Conservation (phyloP, 805 yeast species). For the Blastobotrys chiropterorum region DNA sequence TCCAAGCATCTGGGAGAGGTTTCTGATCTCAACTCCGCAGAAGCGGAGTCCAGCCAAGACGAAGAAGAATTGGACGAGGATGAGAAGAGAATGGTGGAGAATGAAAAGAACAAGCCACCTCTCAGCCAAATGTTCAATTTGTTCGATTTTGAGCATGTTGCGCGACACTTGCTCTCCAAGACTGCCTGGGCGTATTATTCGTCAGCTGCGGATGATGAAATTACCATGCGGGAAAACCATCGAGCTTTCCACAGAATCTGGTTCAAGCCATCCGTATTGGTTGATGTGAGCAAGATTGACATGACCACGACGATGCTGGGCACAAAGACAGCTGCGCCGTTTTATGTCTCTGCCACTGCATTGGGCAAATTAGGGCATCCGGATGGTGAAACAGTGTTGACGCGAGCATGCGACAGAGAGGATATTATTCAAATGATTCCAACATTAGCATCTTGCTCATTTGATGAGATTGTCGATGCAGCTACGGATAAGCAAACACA, state of each 20-base stretch:
- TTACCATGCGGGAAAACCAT: slow-evolving; percentile 85
- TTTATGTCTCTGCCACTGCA: slow-evolving; percentile 89
- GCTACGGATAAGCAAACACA: slow-evolving; percentile 63
- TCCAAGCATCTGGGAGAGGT: slow-evolving; percentile 55
- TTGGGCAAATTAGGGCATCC: slow-evolving; percentile 87
- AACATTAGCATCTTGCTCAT: slow-evolving; percentile 80
- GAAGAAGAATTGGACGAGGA: slow-evolving; percentile 35
- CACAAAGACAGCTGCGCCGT: slow-evolving; percentile 62
- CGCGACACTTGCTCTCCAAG: slow-evolving; percentile 67
- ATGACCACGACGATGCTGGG: slow-evolving; percentile 71
- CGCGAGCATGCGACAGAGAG: slow-evolving; percentile 72
- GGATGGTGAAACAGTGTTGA: slow-evolving; percentile 84
- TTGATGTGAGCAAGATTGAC: slow-evolving; percentile 74
- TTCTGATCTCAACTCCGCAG: slow-evolving; percentile 22
- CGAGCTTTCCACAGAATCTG: slow-evolving; percentile 81
- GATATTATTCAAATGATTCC: slow-evolving; percentile 85
- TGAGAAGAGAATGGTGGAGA: slow-evolving; percentile 39
- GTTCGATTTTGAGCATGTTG: slow-evolving; percentile 83
- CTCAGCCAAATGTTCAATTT: slow-evolving; percentile 65
- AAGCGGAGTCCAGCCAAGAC: slow-evolving; percentile 2
- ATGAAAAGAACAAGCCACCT: slow-evolving; percentile 55
- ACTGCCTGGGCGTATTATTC: slow-evolving; percentile 92
- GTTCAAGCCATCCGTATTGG: slow-evolving; percentile 77
- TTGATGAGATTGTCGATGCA: slow-evolving; percentile 77
- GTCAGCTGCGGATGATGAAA: slow-evolving; percentile 89